Base-by-base conservation (phyloP, 2,329 filamentous ascomycete species). In the Sclerotinia glacialis region DNA sequence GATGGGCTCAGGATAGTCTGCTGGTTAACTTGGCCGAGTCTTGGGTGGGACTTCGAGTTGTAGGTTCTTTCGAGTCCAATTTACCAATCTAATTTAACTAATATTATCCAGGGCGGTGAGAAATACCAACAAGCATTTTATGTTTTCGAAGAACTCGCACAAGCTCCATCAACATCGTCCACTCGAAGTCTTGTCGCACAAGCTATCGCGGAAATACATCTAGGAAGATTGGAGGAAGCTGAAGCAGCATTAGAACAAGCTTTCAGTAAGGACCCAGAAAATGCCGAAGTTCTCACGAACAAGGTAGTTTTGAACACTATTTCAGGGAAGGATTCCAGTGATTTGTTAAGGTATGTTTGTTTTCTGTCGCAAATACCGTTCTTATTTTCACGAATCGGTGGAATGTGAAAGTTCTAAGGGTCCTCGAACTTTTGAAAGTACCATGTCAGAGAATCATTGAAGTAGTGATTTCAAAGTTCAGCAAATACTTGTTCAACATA, bases 121-220 rank as follows among this genome's bases (percentile, higher is more conserved):
- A 95, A 92, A 78, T 98, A 98, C 79, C 95, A 98, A 76, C 91
- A 95, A 76, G 89, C 94, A 23, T 98, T 96, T 80, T 98, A 99
- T 82, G 94, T 98, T 69, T 98, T 92, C 75, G 94, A 98, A 79
- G 95, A 99, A 79, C 86, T 98, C 59, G 94, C 95, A 5, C 92
- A 96, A 76, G 89, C 91, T 37, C 89, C 93, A 2, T 88, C 91
- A 42, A 93, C 91, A 23, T 88, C 92, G 59, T 91, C 91, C 21
- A 83, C 89, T 63, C 83, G 88, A 72, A 90, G 87, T 23, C 85
- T 97, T 65, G 87, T 97, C 68, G 89, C 92, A 26, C 95, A 98
- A 80, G 94, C 93, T 34, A 87, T 98, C 34, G 90, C 92, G 31
- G 94, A 99, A 78, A 81, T 98, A 64, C 95, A 98, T 76, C 87